phyloP scores from a whole-genome alignment of 2,329 filamentous ascomycete species.

The Ceratocystis variospora region DNA sequence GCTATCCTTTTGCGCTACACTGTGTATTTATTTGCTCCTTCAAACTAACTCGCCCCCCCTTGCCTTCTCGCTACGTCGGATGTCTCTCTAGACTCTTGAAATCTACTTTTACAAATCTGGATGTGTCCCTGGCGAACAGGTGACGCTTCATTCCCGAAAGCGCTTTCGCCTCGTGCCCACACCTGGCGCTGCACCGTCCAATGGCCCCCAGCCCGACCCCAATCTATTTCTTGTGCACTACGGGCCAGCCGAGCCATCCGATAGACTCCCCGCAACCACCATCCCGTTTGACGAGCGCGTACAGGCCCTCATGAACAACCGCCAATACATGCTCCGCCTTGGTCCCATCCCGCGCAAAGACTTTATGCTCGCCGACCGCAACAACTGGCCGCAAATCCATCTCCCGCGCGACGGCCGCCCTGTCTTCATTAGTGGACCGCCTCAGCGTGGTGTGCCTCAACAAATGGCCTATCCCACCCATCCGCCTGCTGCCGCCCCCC shows the following conservation, averaged over 20 bases:
- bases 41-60: conserved; percentile 11
- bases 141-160: conserved; percentile 64
- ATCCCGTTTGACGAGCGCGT: conserved; percentile 51
- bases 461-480: conserved; percentile 50
- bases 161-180: conserved; percentile 73
- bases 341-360: conserved; percentile 80
- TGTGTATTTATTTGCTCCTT: not conserved
- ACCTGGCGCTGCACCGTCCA: conserved; percentile 52
- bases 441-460: conserved; percentile 39
- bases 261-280: conserved; percentile 55
- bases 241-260: conserved; percentile 57
- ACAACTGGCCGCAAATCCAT: conserved; percentile 77
- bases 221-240: conserved; percentile 89
- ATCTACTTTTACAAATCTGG: conserved; percentile 73
- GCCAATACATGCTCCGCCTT: conserved; percentile 53
- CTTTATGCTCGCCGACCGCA: conserved; percentile 82
- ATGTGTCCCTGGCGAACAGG: conserved; percentile 60
- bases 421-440: conserved; percentile 35
- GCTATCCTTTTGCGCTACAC: not conserved
- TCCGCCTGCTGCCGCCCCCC: conserved; percentile 33
- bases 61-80: not conserved
- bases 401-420: conserved; percentile 45
- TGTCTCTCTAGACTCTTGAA: conserved; percentile 56
- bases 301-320: conserved; percentile 46
- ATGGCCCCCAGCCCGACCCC: conserved; percentile 56